These are phyloP conservation scores for Colletotrichum horii DNA, from an alignment of 2,329 filamentous ascomycete genomes.

Conservation along the genomic window DNA sequence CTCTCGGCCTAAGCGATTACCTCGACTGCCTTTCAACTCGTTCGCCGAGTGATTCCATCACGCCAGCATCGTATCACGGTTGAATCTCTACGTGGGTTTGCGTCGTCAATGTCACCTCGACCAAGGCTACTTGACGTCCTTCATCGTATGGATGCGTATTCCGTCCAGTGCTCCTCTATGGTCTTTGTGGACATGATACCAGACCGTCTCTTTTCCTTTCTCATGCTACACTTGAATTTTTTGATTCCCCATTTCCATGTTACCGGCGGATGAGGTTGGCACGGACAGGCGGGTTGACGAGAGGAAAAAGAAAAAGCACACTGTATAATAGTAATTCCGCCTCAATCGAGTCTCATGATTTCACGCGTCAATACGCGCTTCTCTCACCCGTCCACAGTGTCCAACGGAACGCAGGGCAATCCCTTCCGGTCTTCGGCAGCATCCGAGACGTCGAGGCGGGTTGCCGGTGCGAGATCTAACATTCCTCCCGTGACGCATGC, in stretches of 20 bases:
- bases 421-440: not conserved
- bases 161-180: not conserved
- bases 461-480: not conserved
- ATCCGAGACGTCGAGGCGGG: not conserved
- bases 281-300: not conserved
- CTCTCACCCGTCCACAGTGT: not conserved
- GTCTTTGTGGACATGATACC: conserved; percentile 7
- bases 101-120: not conserved
- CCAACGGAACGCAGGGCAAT: not conserved
- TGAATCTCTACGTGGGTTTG: conserved; percentile 1
- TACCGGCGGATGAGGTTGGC: not conserved
- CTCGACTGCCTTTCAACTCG: not conserved
- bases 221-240: not conserved
- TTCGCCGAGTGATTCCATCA: not conserved
- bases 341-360: not conserved
- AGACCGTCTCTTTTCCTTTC: not conserved
- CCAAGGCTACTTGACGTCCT: not conserved
- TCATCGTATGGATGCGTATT: not conserved
- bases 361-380: not conserved
- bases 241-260: conserved; percentile 34
- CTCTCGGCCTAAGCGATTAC: conserved; percentile 29
- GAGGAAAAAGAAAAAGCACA: not conserved
- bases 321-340: conserved; percentile 19
- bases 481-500: not conserved
- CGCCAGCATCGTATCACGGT: not conserved